Conservation (phyloP, 192 early-diverging fungal species). For the Backusella tuberculispora region DNA sequence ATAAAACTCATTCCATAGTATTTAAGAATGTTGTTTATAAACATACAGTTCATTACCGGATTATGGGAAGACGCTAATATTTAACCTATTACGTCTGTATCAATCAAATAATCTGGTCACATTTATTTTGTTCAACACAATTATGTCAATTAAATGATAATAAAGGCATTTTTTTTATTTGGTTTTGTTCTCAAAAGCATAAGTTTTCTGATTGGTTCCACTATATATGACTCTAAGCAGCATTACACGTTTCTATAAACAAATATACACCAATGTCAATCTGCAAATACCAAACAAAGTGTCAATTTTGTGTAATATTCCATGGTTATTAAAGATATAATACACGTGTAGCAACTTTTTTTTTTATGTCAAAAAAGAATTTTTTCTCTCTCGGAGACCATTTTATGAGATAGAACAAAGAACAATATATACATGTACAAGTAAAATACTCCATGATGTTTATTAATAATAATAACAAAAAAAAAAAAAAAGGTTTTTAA, state of each 20-base stretch:
- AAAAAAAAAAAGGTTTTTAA: neutral
- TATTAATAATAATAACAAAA: neutral
- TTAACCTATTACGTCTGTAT: neutral
- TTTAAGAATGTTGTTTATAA: too few species aligned
- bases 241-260: conserved; percentile 13
- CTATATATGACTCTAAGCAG: neutral
- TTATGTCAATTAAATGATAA: neutral
- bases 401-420: neutral
- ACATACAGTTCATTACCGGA: neutral
- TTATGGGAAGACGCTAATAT: neutral
- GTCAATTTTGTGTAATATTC: conserved; percentile 1
- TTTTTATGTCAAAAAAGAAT: neutral
- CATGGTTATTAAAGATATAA: neutral
- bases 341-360: neutral
- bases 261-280: conserved; percentile 13
- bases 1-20: too few species aligned
- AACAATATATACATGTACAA: neutral
- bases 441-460: neutral
- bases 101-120: neutral
- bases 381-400: neutral
- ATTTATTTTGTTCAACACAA: neutral
- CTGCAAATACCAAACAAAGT: neutral
- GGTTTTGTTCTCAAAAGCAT: neutral
- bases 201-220: conserved; percentile 8
- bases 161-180: neutral